Evolutionary conservation across 495 filamentous ascomycete genomes (phyloP), one percentile per base, ranked within the genome.

Genomic region (Daldinia childiae): DNA sequence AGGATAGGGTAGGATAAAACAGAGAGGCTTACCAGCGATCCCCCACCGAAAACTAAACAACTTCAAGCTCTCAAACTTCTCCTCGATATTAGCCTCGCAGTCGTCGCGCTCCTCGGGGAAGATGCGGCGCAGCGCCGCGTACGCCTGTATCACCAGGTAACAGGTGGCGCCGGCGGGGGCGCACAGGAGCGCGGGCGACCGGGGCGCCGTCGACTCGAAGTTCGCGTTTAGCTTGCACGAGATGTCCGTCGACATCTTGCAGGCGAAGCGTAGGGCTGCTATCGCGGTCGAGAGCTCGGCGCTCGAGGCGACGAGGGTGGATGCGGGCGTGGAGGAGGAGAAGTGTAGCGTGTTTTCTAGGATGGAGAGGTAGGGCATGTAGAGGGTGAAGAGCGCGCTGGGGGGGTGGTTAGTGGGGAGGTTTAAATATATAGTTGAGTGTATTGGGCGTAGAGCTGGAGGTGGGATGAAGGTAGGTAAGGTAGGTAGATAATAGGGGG

Each of bases 211-310:
- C n/a, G 60, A 12, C 17, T 57, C 71, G 63, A 64, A 77, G 51
- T 68, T 63, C 4, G 70, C 64, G 63, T 76, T 77, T 8, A 77
- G 51, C 68, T 77, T 77, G 48, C 76, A 77, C 50, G 68, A 74
- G 27, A 77, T 77, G 58, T 77, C 76, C 14, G 70, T 74, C 12
- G 76, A 77, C 76, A 77, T 76, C 57, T 76, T 72, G 63, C 76
- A 77, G n/a, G 76, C 76, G 63, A 77, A 77, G 19, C 71, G 73
- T 7, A 77, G 62, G 15, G 76, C 76, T 21, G 73, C 71, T 3
- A 76, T 36, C 19, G 76, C 76, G 1, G 74, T 71, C 1, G 55
- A 29, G 14, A 77, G 27, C n/a, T 77, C 76, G 8, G 62, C 38
- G 55, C 58, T 76, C 19, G 50, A 65, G 36, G 50, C 34, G 11